Base-by-base conservation (phyloP, 2,329 filamentous ascomycete species). In the Neoarthrinium moseri region DNA sequence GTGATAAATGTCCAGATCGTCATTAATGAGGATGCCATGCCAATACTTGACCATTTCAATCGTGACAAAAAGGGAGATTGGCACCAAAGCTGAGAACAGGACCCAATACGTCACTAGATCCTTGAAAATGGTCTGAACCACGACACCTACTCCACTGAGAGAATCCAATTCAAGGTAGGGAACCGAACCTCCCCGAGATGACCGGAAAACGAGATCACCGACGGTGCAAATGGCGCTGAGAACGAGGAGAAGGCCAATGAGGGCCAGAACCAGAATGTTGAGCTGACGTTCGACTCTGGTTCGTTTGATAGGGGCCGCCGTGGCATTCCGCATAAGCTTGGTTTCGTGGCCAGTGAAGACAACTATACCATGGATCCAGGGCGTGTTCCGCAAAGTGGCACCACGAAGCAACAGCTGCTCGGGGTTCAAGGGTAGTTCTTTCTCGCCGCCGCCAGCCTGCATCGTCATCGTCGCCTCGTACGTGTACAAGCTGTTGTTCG, bases 91-190 rank as follows among this genome's bases (percentile, higher is more conserved):
- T 3, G 92, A 97, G 69, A 96, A 99, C 27, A 99, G 71, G 24
- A 99, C 92, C 92, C 94, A 99, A 67, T 97, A 97, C 2, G 95
- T 99, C 61, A 96, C 88, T 62, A 99, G 87, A 68, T 99, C 94
- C 57, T 87, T 86, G 67, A 95, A 87, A 65, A 99, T 96, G 51
- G 91, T 89, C 55, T 82, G 78, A 15, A 84, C 86, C n/a, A 85
- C 70, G 20, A 66, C 58, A 23, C 63, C 62, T 4, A 73, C 74
- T 10, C 67, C 77, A 56, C 82, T 80, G 51, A 85, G 81, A 24
- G 69, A 61, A 47, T 78, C 76, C 51, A 95, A 80, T 43, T 80
- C 67, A 13, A 99, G 78, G 64, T 97, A 99, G 12, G 70, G 67
- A 24, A 96, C 77, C 33, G 84, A 78, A 6, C 73, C 57, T 39